Conservation (phyloP, 78 protist genomes). For the Capsaspora owczarzaki region DNA sequence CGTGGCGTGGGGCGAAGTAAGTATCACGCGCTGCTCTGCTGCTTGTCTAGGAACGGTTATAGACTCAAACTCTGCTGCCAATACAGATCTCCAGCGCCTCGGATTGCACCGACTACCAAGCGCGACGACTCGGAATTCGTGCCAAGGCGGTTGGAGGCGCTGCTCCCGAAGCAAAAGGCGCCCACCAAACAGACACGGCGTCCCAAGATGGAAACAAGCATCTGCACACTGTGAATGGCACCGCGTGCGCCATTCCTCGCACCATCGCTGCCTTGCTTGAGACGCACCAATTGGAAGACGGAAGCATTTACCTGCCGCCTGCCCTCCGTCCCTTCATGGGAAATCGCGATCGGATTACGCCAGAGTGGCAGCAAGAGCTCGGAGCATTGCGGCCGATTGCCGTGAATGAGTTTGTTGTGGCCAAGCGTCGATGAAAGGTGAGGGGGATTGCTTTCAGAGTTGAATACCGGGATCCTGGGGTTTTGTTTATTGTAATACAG, state of each 20-base stretch:
- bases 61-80: too few species aligned
- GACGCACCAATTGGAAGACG: constrained; percentile 59
- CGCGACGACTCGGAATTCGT: constrained; percentile 53
- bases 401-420: too few species aligned
- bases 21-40: not conserved
- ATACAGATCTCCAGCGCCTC: constrained; percentile 47
- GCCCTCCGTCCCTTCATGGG: constrained; percentile 43
- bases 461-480: too few species aligned
- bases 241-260: constrained; percentile 77
- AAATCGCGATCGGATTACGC: not conserved
- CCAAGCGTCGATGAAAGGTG: too few species aligned
- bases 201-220: not conserved
- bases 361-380: too few species aligned
- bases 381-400: too few species aligned
- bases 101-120: constrained; percentile 81
- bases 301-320: constrained; percentile 46
- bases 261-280: constrained; percentile 66
- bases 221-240: constrained; percentile 84
- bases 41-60: not conserved
- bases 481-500: too few species aligned
- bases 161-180: too few species aligned
- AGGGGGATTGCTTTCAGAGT: too few species aligned
- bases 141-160: too few species aligned
- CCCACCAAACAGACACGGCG: not conserved
- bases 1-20: constrained; percentile 68